Base-by-base conservation (phyloP, 2,329 filamentous ascomycete genomes). In the Aureobasidium sp. region DNA sequence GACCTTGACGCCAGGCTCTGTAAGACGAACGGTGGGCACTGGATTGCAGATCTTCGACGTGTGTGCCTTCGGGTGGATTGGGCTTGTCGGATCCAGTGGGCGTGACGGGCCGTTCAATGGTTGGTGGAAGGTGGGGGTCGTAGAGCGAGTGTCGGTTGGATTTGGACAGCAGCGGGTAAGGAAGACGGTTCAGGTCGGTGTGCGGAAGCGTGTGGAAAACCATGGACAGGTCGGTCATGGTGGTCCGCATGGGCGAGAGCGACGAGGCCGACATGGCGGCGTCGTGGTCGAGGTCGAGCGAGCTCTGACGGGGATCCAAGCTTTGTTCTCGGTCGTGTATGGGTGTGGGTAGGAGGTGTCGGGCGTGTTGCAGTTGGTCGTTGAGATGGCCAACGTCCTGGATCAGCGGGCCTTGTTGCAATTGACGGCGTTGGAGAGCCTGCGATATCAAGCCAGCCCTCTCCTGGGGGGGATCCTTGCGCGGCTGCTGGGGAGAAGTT, bases 1-100 rank as follows among this genome's bases (percentile, higher is more conserved):
- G 77, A 19, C 78, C 78, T 67, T 77, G 71, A 31, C 78, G 72
- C 79, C 79, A 81, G 53, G 77, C 77, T 56, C 78, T 72, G 66
- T 81, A 80, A 63, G 73, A 73, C 60, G 76, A 68, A 60, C 79
- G 67, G 65, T 80, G 75, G 29, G 76, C 76, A 56, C 71, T 73
- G n/a, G 66, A 64, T 24, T 66, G 64, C 8, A 68, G 47, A 35
- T 66, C 64, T 27, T 63, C 64, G 39, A 44, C 24, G n/a, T 37
- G 17, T 53, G 48, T 39, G 14, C 19, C 42, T 17, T n/a, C 37
- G 2, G 47, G 42, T 2, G 22, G 19, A n/a, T 29, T 37, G 3
- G 59, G 15, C 5, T 59, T 48, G 42, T 35, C 33, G 15, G 27
- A 9, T 12, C 14, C 8, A 4, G 19, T 42, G 14, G 61, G 61